Base-by-base conservation (phyloP, 163 green algal species). In the Prototheca wickerhamii region DNA sequence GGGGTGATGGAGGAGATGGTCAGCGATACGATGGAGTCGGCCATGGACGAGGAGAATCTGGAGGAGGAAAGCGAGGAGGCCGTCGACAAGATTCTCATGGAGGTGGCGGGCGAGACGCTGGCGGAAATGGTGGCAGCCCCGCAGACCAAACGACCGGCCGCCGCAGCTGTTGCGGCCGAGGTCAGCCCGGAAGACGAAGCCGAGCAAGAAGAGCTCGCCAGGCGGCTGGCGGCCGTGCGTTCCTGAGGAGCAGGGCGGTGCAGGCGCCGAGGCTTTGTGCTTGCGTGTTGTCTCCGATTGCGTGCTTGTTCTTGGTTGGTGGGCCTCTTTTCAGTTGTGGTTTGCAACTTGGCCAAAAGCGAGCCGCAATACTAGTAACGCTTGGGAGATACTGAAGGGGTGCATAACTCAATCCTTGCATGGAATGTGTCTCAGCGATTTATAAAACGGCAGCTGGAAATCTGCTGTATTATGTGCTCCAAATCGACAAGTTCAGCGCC, bases 1-100 rank as follows among this genome's bases (percentile, higher is more conserved):
- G 91, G 91, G 0, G 61, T 98, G 50, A 95, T 98, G 31, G 83
- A 93, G 25, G 92, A 98, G 75, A 95, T 96, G 78, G 86, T 98
- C 69, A 77, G 69, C 18, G 88, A 94, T 35, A 64, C 66, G 7
- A 73, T 94, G 35, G 57, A 68, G 3, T 53, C 21, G 26, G 67
- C 32, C 17, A 52, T 74, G 51, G 72, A 74, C 25, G 25, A 7
- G 5, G 67, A 75, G 31, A 63, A 65, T 21, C 23, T 69, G 52
- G 72, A 79, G 63, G 72, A 79, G 58, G 67, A 67, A 62, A 70
- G 35, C 15, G 72, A 65, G 42, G 67, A 75, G 58, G 57, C 67
- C 28, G 59, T 79, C 26, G 63, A 79, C 53, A 59, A 71, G 63
- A 63, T 93, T 25, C 69, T 94, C 42, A 62, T 77, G 58, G 87